A percentile compares a stretch with the other conserved stretches of the same genome.
phyloP scores from a whole-genome alignment of 2,329 filamentous ascomycete species.

The Sporothrix globosa region DNA sequence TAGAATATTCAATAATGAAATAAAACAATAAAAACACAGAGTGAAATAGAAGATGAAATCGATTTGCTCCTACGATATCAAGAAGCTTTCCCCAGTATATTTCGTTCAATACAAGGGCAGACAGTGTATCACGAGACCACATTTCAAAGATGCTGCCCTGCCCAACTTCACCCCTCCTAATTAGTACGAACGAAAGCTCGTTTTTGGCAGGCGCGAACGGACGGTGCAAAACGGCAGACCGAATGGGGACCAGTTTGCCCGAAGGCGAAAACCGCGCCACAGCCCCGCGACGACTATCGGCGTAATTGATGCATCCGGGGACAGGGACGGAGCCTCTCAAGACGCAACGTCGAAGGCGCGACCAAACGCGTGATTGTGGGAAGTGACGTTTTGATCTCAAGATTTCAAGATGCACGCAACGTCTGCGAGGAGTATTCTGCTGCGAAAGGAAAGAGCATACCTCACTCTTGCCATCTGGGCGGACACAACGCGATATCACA shows the following conservation, averaged over 20 bases:
- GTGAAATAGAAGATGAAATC: no score
- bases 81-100: no score
- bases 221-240: background rate
- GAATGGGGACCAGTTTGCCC: background rate
- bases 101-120: no score
- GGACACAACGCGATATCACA: background rate
- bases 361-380: background rate
- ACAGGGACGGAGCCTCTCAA: background rate
- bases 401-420: background rate
- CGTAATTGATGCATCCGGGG: slow-evolving; percentile 13
- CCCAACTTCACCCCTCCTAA: no score
- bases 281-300: background rate
- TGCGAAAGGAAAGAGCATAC: background rate
- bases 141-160: no score
- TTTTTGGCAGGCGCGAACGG: background rate
- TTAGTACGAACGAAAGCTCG: no score
- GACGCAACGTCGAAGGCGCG: background rate
- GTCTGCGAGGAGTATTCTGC: background rate
- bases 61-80: no score
- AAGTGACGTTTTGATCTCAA: background rate
- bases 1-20: no score
- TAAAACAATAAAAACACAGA: no score
- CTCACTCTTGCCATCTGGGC: background rate
- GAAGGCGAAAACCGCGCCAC: background rate
- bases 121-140: no score